Conservation (phyloP, 1,284 basidiomycete genomes). For the Neolentinus lepideus region DNA sequence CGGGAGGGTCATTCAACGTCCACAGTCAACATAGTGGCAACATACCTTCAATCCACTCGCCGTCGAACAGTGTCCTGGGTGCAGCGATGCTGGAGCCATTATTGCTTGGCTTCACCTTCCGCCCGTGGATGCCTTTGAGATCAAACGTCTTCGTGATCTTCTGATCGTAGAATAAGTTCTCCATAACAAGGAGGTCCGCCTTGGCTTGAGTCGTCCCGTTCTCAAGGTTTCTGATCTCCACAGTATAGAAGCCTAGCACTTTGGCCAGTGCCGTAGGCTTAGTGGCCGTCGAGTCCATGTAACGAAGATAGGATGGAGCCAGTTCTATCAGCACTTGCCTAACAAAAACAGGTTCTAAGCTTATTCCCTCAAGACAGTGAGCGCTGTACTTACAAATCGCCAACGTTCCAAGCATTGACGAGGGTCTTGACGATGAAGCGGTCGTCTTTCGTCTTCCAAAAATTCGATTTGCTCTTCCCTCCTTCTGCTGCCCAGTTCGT, state of each 20-base stretch:
- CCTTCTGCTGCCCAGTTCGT: constrained; percentile 66
- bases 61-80: constrained; percentile 64
- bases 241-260: constrained; percentile 71
- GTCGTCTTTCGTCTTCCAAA: constrained; percentile 74
- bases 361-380: not conserved
- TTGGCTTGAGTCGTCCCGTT: constrained; percentile 55
- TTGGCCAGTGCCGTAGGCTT: constrained; percentile 67
- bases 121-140: constrained; percentile 72
- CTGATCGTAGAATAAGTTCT: constrained; percentile 70
- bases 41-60: constrained; percentile 74
- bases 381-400: constrained; percentile 55
- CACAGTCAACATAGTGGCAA: not conserved
- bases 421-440: constrained; percentile 77
- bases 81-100: constrained; percentile 21
- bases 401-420: constrained; percentile 79
- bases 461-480: constrained; percentile 67
- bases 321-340: constrained; percentile 74
- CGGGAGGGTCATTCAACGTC: not conserved
- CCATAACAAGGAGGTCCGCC: constrained; percentile 74
- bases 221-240: constrained; percentile 70
- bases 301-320: constrained; percentile 69
- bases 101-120: constrained; percentile 48
- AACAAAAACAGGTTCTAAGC: constrained; percentile 5
- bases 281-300: constrained; percentile 62
- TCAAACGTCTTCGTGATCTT: constrained; percentile 67